Evolutionary conservation across 257 asterid species (phyloP), one percentile per base, ranked within the genome.

Genomic region (Haberlea rhodopensis): DNA sequence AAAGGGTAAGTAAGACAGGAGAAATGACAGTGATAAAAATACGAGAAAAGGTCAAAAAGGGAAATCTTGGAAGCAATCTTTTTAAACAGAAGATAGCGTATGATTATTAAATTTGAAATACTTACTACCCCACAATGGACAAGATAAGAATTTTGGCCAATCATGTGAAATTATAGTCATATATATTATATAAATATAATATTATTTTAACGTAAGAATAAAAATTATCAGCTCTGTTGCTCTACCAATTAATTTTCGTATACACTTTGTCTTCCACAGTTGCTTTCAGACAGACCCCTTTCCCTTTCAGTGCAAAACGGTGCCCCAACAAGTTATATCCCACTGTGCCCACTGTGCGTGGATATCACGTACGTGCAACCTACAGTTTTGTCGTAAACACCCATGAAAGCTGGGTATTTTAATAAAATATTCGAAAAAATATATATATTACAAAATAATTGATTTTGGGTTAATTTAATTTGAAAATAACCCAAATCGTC

Each of bases 11-110:
- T n/a, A n/a, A 27, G 72, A 57, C 49, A 49, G 56, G 48, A 53
- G 69, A 52, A 56, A 63, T 66, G 65, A 55, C 56, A 13, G 63
- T 48, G 31, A 8, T 15, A 32, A 56, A 43, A 43, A 4, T 15
- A 53, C 6, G 16, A 60, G 60, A 63, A 71, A 70, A 71, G 40
- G 71, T 32, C 52, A 4, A 67, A 63, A 54, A 64, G 58, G 65
- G 57, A 74, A 78, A 71, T 78, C 82, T 77, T 62, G 81, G 40
- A 25, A 69, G 65, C 62, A 70, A 76, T 78, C 73, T 76, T 70
- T 62, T 46, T 43, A 64, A 28, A 59, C 77, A 72, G 79, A 68
- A 48, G 76, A 64, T 51, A n/a, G 58, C 67, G 62, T 65, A 58
- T 57, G 48, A 54, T 55, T 8, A 15, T 55, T 55, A 8, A 10